Base-by-base conservation (phyloP, 345 rosid species). In the Erucastrum elatum region DNA sequence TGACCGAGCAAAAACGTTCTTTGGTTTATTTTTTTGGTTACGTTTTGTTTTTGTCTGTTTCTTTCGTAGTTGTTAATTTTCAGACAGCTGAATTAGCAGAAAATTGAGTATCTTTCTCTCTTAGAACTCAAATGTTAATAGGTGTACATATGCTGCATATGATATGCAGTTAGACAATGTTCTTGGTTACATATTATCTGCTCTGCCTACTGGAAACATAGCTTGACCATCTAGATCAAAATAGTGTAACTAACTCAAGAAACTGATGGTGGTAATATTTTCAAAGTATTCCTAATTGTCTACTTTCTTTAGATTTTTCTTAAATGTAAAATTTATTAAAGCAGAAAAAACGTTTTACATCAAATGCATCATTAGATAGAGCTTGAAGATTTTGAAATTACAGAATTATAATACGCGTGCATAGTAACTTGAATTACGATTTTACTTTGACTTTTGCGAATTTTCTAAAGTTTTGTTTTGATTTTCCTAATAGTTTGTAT, bases 31-130 rank as follows among this genome's bases (percentile, higher is more conserved):
- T 59, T 6, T n/a, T 73, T 30, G n/a, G n/a, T 26, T 53, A 21
- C 8, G 4, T 11, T 15, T 73, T 17, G n/a, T 56, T 65, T 8
- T 26, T 77, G 46, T 56, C 61, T 56, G 67, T 78, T 71, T 64
- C 4, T 26, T 64, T 71, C 76, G 8, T 15, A 64, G 65, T 77
- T 77, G 76, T 71, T 71, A 65, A 64, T 71, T 64, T 77, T 56
- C 5, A 77, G 17, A 77, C 72, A 71, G 81, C 71, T 56, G 71
- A 71, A 71, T 55, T 39, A 65, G 31, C 61, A 71, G 71, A 65
- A 71, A 71, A 12, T 7, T 68, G 17, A 68, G 61, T 56, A 67
- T 29, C 1, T 66, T 15, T 26, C 27, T 60, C 34, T 60, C 6
- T 60, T 5, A 30, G 26, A 31, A 0, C 34, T 13, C 15, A 5